These are phyloP conservation scores for Fagus sylvatica DNA, from an alignment of 306 rosid genomes.

Conservation along the genomic window DNA sequence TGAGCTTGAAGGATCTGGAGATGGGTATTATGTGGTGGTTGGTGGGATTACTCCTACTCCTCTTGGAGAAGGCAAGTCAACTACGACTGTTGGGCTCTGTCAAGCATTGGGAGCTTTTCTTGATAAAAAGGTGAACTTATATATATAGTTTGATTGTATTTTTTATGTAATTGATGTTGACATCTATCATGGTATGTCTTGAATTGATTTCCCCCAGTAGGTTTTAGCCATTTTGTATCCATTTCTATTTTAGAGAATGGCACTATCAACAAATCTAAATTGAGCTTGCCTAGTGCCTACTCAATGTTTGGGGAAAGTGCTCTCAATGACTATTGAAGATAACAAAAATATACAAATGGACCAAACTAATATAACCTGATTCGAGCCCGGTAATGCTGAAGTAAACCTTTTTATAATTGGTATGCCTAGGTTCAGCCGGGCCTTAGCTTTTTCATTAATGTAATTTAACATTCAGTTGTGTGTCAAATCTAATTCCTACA, in stretches of 20 bases:
- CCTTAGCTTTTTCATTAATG: not conserved
- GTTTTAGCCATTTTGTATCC: not conserved
- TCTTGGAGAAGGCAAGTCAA: constrained; percentile 98
- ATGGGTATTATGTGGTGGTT: constrained; percentile 95
- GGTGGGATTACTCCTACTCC: constrained; percentile 99
- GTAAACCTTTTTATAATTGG: not conserved
- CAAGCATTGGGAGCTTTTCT: constrained; percentile 99
- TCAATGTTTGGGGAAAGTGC: not conserved
- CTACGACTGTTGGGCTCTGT: constrained; percentile 97
- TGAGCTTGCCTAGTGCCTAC: not conserved
- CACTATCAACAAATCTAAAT: not conserved
- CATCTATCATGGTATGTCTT: not conserved
- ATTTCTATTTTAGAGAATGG: not conserved
- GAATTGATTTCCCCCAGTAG: not conserved
- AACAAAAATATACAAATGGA: not conserved
- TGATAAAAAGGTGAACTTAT: constrained; percentile 67
- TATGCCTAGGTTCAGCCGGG: not conserved
- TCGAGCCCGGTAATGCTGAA: not conserved
- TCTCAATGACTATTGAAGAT: not conserved
- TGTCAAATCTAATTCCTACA: not conserved
- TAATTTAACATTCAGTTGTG: not conserved
- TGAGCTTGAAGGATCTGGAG: constrained; percentile 60
- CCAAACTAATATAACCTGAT: not conserved
- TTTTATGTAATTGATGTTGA: not conserved
- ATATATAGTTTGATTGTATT: not conserved